These are phyloP conservation scores for Paramarasmius palmivorus DNA, from an alignment of 1,284 basidiomycete species.

Conservation along the genomic window DNA sequence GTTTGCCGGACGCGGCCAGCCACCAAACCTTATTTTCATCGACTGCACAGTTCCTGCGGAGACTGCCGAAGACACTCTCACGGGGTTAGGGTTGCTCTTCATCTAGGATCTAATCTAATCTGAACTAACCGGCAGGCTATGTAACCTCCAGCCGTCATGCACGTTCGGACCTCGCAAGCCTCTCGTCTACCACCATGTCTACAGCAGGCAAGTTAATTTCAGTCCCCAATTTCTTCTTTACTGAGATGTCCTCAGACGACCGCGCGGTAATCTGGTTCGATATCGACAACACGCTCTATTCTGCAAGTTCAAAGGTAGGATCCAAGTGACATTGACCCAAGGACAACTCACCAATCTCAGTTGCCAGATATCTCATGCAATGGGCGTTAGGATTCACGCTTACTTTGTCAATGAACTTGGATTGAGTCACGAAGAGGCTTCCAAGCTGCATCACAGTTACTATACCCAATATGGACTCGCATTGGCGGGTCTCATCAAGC, in stretches of 20 bases:
- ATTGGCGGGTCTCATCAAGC: constrained; percentile 77
- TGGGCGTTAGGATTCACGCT: constrained; percentile 78
- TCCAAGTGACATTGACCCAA: background rate
- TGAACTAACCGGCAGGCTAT: background rate
- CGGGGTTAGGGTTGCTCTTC: no score
- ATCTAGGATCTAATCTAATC: no score
- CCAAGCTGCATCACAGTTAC: constrained; percentile 72
- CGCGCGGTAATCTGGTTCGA: constrained; percentile 76
- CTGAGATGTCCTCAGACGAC: constrained; percentile 40
- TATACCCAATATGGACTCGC: constrained; percentile 84
- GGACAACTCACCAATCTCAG: background rate
- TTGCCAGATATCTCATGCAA: constrained; percentile 70
- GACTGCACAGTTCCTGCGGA: constrained; percentile 4
- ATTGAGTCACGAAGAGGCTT: constrained; percentile 68
- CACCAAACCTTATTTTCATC: background rate
- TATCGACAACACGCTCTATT: constrained; percentile 88
- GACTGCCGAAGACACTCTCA: no score
- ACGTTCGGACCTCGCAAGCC: background rate
- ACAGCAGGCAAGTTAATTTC: constrained; percentile 12
- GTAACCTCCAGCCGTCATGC: background rate
- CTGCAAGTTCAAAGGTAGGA: constrained; percentile 67
- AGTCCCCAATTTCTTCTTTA: background rate
- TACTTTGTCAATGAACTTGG: constrained; percentile 74
- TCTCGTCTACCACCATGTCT: background rate
- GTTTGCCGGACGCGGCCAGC: background rate